These are phyloP conservation scores for Musa schizocarpa DNA, from an alignment of 176 grass and related monocot genomes.

Conservation along the genomic window DNA sequence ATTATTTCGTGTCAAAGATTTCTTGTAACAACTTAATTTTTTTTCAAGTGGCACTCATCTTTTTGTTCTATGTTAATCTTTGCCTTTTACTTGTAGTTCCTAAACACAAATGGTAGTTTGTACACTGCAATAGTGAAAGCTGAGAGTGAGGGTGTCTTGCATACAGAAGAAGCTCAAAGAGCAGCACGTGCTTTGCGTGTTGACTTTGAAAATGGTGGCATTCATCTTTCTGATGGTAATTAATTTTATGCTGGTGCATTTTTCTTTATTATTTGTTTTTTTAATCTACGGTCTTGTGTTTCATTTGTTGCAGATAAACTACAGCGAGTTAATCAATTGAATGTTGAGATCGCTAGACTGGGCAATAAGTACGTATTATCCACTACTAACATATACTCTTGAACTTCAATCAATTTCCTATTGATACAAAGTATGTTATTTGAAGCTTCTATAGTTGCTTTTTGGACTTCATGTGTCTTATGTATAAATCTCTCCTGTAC, in stretches of 20 bases:
- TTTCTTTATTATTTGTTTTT: constrained; percentile 11
- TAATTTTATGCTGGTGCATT: constrained; percentile 12
- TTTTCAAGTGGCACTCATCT: background rate
- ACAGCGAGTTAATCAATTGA: constrained; percentile 63
- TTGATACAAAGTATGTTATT: background rate
- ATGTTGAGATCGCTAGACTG: constrained; percentile 59
- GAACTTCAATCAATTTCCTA: background rate
- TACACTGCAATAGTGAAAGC: constrained; percentile 78
- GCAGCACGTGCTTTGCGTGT: constrained; percentile 51
- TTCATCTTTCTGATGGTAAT: constrained; percentile 76
- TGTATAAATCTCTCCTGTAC: background rate
- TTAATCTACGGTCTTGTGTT: constrained; percentile 9
- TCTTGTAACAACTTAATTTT: background rate
- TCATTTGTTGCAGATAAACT: constrained; percentile 65
- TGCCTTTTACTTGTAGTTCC: constrained; percentile 39
- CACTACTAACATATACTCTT: constrained; percentile 7
- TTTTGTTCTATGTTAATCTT: background rate
- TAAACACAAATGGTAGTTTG: constrained; percentile 73
- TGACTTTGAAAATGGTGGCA: constrained; percentile 93
- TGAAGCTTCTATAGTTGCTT: background rate
- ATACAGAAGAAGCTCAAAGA: constrained; percentile 63
- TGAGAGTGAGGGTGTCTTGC: constrained; percentile 44
- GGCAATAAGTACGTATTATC: constrained; percentile 88
- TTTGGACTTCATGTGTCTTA: background rate
- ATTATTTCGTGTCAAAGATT: background rate